Evolutionary conservation across 148 eudicot species (phyloP).

Genomic region (Pharnaceum exiguum): DNA sequence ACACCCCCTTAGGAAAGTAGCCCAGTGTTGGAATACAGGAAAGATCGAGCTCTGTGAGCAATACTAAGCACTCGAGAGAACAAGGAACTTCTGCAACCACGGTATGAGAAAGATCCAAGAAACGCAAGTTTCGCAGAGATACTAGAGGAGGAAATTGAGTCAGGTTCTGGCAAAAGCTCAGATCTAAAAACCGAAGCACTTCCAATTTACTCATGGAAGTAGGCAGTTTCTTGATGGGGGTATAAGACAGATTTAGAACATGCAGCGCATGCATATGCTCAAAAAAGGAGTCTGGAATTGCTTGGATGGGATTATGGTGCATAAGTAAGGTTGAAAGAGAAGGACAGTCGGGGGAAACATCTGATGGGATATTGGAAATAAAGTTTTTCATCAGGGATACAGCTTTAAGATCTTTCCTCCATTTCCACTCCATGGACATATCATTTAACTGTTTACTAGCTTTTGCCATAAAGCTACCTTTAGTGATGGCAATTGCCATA

Average conservation of each 20-base stretch:
- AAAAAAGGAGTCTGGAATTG: conserved; percentile 7
- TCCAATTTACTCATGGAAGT: conserved; percentile 4
- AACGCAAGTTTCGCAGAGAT: not conserved
- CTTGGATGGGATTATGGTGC: conserved; percentile 12
- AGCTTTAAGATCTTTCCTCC: conserved; percentile 25
- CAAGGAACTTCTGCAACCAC: not conserved
- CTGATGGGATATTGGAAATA: conserved; percentile 12
- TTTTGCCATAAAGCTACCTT: conserved; percentile 14
- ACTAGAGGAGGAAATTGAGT: not conserved
- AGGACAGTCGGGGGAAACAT: conserved; percentile 12
- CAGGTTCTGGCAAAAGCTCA: not conserved
- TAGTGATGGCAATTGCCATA: conserved; percentile 10
- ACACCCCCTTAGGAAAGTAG: not conserved
- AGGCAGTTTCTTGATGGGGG: conserved; percentile 12
- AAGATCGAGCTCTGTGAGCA: conserved; percentile 4
- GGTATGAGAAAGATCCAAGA: not conserved
- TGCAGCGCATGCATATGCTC: conserved; percentile 8
- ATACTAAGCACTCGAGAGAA: not conserved
- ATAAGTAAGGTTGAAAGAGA: conserved; percentile 24
- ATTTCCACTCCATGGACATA: conserved; percentile 12
- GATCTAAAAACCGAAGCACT: not conserved
- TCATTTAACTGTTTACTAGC: conserved; percentile 10
- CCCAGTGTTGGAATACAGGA: not conserved
- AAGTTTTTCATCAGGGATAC: conserved; percentile 20
- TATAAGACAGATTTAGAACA: conserved; percentile 19